Evolutionary conservation across 768 basidiomycete genomes (phyloP), one percentile per base, ranked within the genome.

Genomic region (Psilocybe cyanescens): DNA sequence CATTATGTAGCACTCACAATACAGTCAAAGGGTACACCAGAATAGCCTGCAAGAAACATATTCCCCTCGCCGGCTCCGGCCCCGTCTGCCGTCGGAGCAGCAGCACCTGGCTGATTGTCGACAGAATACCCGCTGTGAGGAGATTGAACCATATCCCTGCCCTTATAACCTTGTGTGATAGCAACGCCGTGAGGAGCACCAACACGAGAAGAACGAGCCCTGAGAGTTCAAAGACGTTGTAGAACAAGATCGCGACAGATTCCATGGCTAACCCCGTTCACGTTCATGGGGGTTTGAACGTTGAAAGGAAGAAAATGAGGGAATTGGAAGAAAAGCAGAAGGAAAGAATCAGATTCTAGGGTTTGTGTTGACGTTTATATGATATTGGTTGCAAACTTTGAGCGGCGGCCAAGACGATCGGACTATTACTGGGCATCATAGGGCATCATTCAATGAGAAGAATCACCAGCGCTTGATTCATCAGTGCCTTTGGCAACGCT

Each of bases 71-170:
- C 3, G 58, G 58, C 8, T 14, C 30, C 8, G 41, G 29, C 11
- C 51, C 58, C 3, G n/a, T 16, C 31, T 59, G 58, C 9, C 53
- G 58, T 12, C 52, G 17, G n/a, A 59, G 39, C 17, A 59, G 41
- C 9, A 59, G 35, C 6, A 59, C 4, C 29, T 59, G 50, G n/a
- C 45, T 53, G 8, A 59, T 14, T 17, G 39, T 54, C 8, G 30
- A 37, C 2, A 54, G 8, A 4, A 59, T 52, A 1, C 39, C 50
- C 0, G 52, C 50, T 12, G 31, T 30, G 7, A 59, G 19, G 3
- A 53, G 46, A 16, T 35, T 54, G 14, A 53, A 59, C 58, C 58
- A 59, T 0, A 51, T 48, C 3, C 30, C 39, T 3, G 52, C 41
- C 24, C 58, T 45, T 1, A 24, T 31, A 6, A 54, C 51, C 16